Evolutionary conservation across 306 rosid genomes (phyloP).

Genomic region (Vigna mungo): DNA sequence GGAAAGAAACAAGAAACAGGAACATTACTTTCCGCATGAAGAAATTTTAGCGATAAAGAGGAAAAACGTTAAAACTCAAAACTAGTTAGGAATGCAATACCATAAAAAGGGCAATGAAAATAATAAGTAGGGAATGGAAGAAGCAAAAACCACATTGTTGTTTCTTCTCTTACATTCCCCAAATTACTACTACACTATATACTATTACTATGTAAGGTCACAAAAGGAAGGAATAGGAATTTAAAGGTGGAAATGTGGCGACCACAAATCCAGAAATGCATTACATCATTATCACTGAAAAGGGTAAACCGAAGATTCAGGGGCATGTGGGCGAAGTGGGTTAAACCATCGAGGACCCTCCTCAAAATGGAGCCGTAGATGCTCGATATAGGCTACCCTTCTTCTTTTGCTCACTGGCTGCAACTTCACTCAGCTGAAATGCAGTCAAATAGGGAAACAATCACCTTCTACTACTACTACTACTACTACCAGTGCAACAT

Average conservation of each 20-base stretch:
- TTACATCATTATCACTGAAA: conserved; percentile 38
- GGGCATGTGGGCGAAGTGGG: neutral
- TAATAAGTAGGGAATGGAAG: neutral
- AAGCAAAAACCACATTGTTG: conserved; percentile 41
- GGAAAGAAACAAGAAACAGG: neutral
- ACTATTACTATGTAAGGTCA: neutral
- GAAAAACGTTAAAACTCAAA: conserved; percentile 30
- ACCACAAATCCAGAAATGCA: conserved; percentile 26
- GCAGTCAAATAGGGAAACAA: neutral
- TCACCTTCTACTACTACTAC: neutral
- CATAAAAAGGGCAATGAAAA: conserved; percentile 25
- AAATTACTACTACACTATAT: neutral
- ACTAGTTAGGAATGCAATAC: neutral
- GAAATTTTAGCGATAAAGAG: neutral
- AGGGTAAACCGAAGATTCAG: conserved; percentile 24
- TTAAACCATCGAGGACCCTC: neutral
- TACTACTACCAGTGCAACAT: neutral
- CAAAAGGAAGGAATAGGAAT: neutral
- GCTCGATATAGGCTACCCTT: conserved; percentile 63
- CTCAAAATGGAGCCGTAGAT: conserved; percentile 87
- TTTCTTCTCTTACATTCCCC: conserved; percentile 38
- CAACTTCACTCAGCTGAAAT: conserved; percentile 61
- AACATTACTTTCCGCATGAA: neutral
- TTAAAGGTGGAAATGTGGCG: neutral
- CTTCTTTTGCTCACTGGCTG: conserved; percentile 53